phyloP scores from a whole-genome alignment of 225 moss, liverwort and hornwort genomes.

The Polytrichum formosum region DNA sequence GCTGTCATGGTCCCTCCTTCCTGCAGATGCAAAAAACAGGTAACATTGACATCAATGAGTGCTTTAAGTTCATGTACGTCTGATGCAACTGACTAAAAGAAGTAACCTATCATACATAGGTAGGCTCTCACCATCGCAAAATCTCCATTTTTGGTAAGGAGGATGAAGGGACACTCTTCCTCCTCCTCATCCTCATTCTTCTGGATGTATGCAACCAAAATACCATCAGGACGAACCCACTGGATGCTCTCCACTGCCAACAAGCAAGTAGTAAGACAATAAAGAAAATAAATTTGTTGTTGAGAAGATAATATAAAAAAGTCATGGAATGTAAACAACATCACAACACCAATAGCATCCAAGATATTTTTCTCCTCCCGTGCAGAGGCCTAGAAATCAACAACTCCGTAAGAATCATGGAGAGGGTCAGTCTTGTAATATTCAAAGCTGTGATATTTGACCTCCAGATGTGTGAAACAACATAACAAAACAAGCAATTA shows the following conservation, averaged over 20 bases:
- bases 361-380: background rate
- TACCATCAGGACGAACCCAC: conserved; percentile 87
- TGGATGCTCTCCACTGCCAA: conserved; percentile 81
- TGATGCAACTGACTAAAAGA: too few species aligned
- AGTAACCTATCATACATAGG: too few species aligned
- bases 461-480: too few species aligned
- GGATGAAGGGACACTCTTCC: conserved; percentile 77
- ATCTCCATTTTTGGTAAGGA: conserved; percentile 66
- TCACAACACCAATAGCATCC: background rate
- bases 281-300: background rate
- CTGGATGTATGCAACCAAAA: conserved; percentile 68
- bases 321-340: background rate
- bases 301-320: too few species aligned
- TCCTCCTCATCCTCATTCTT: conserved; percentile 74
- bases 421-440: background rate
- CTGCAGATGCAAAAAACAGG: conserved; percentile 35
- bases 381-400: too few species aligned
- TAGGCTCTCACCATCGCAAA: background rate
- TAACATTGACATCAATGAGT: background rate
- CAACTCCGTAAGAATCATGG: too few species aligned
- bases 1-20: conserved; percentile 47
- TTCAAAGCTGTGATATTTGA: too few species aligned
- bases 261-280: conserved; percentile 10
- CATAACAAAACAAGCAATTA: too few species aligned
- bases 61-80: background rate